Evolutionary conservation across 305 asterid genomes (phyloP).

Genomic region (Solanum hybrid): DNA sequence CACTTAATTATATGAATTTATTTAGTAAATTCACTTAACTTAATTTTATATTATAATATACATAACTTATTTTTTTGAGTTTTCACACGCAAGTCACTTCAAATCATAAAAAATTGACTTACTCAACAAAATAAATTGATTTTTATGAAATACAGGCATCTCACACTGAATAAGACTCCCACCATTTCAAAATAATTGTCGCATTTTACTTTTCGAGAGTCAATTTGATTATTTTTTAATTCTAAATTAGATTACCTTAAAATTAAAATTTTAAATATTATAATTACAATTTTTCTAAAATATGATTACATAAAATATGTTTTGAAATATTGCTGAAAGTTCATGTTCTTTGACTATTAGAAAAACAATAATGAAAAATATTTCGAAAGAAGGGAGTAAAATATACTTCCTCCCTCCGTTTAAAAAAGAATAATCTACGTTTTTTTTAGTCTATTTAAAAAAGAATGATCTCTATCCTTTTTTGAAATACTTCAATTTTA

Average conservation of each 20-base stretch:
- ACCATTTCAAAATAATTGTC: not conserved
- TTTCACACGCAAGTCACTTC: not conserved
- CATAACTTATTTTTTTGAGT: not conserved
- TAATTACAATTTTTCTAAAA: not conserved
- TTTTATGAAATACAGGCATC: not conserved
- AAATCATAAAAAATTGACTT: not conserved
- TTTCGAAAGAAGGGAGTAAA: not conserved
- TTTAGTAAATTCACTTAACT: not conserved
- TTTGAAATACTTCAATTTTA: no score
- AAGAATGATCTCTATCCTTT: no score
- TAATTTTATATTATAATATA: not conserved
- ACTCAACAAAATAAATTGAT: not conserved
- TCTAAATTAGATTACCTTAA: not conserved
- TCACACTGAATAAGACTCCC: not conserved
- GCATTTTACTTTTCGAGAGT: not conserved
- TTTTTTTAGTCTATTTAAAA: no score
- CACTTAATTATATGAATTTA: not conserved
- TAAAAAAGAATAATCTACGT: not conserved
- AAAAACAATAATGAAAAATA: not conserved
- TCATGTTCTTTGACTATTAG: not conserved
- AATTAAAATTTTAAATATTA: not conserved
- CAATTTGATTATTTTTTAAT: not conserved
- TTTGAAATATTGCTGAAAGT: not conserved
- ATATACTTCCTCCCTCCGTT: no score
- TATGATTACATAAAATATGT: not conserved